These are phyloP conservation scores for Sphagnum magellanicum DNA, from an alignment of 228 moss, liverwort and hornwort genomes.

Conservation along the genomic window DNA sequence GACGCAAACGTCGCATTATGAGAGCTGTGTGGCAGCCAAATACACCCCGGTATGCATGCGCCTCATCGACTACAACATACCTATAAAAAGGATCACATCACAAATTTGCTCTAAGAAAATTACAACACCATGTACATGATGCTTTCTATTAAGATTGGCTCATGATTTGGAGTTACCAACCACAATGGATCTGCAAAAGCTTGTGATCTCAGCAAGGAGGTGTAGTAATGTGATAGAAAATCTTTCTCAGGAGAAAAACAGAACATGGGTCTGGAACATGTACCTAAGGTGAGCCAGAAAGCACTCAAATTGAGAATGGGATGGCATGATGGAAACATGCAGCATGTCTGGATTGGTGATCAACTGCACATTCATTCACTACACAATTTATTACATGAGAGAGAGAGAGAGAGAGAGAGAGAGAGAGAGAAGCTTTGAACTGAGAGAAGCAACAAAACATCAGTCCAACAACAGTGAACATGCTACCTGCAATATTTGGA, in stretches of 20 bases:
- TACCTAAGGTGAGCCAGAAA: constrained; percentile 78
- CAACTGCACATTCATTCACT: constrained; percentile 35
- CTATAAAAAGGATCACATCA: constrained; percentile 16
- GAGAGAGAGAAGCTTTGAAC: background rate
- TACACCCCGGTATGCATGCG: constrained; percentile 90
- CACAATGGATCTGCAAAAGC: too few relatives aligned
- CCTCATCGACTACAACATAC: constrained; percentile 91
- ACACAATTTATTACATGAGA: background rate
- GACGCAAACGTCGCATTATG: constrained; percentile 73
- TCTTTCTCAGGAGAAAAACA: too few relatives aligned
- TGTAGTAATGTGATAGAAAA: too few relatives aligned
- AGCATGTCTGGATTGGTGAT: constrained; percentile 95
- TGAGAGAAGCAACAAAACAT: background rate
- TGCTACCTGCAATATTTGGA: too few relatives aligned
- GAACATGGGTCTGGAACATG: background rate
- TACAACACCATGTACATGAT: too few relatives aligned
- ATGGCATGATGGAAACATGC: constrained; percentile 87
- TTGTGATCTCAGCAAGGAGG: too few relatives aligned
- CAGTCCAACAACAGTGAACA: background rate
- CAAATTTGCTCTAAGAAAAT: too few relatives aligned
- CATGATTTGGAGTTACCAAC: too few relatives aligned
- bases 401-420: too few relatives aligned
- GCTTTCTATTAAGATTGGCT: too few relatives aligned
- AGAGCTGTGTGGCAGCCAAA: constrained; percentile 96
- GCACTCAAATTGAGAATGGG: constrained; percentile 77